Conservation (phyloP, 1,284 basidiomycete species). For the Cystobasidium pallidum region DNA sequence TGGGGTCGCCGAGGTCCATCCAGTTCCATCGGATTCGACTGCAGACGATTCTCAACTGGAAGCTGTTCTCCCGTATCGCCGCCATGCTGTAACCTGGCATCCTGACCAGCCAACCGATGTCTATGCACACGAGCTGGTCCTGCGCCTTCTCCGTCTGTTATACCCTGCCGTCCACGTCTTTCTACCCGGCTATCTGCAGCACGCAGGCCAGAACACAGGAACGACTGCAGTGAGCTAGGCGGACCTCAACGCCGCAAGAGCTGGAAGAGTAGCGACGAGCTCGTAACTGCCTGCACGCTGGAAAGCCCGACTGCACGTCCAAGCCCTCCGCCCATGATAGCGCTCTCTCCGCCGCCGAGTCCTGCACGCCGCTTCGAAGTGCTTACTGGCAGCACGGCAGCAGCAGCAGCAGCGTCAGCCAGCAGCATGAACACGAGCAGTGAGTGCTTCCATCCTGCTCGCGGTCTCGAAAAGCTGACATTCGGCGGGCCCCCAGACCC, state of each 20-base stretch:
- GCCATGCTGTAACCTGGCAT: neutral
- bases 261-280: too few relatives aligned
- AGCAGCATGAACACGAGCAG: neutral
- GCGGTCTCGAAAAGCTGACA: neutral
- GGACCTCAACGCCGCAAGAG: neutral
- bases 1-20: neutral
- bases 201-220: neutral
- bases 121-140: neutral
- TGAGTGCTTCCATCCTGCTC: neutral
- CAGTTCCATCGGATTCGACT: neutral
- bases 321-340: conserved; percentile 6
- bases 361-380: conserved; percentile 12
- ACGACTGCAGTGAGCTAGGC: neutral
- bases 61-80: neutral
- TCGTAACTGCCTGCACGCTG: too few relatives aligned
- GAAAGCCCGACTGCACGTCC: too few relatives aligned
- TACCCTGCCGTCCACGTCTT: neutral
- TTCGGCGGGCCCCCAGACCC: neutral
- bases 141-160: neutral
- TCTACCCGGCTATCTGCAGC: neutral
- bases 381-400: conserved; percentile 10
- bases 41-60: neutral
- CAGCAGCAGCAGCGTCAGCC: conserved; percentile 5
- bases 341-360: conserved; percentile 13
- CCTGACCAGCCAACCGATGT: neutral